Conservation (phyloP, 148 eudicot species). For the Euryodendron excelsum region DNA sequence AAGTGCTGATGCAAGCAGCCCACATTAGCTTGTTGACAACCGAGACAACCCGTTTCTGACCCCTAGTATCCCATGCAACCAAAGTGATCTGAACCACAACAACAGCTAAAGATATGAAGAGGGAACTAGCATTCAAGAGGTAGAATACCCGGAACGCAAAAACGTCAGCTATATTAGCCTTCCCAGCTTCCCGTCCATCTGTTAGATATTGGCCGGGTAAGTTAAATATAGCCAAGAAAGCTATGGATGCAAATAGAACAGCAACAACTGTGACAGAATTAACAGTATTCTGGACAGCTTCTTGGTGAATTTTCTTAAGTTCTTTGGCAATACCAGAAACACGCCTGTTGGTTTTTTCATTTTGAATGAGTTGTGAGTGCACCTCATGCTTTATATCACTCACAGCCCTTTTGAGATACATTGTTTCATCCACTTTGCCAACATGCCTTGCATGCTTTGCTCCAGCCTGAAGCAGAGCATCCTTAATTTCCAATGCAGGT, state of each 20-base stretch:
- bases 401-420: slow-evolving; percentile 79
- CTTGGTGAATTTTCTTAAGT: slow-evolving; percentile 73
- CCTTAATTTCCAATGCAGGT: slow-evolving; percentile 51
- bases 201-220: slow-evolving; percentile 59
- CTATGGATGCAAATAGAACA: slow-evolving; percentile 83
- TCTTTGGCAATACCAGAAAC: slow-evolving; percentile 86
- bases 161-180: slow-evolving; percentile 50
- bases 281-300: slow-evolving; percentile 84
- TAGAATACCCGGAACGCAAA: slow-evolving; percentile 64
- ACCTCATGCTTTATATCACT: slow-evolving; percentile 91
- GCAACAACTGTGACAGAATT: slow-evolving; percentile 89
- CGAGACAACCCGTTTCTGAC: slow-evolving; percentile 69
- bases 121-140: slow-evolving; percentile 68
- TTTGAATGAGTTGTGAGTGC: slow-evolving; percentile 73
- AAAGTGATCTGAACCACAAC: slow-evolving; percentile 92
- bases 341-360: slow-evolving; percentile 71
- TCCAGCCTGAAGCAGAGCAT: slow-evolving; percentile 61
- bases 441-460: slow-evolving; percentile 66
- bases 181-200: slow-evolving; percentile 46
- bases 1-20: slow-evolving; percentile 87
- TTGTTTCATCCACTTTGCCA: slow-evolving; percentile 57
- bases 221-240: slow-evolving; percentile 79
- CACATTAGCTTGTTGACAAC: slow-evolving; percentile 86
- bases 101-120: slow-evolving; percentile 77
- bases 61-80: slow-evolving; percentile 84